These are phyloP conservation scores for Talaromyces liani DNA, from an alignment of 495 filamentous ascomycete species.

Conservation along the genomic window DNA sequence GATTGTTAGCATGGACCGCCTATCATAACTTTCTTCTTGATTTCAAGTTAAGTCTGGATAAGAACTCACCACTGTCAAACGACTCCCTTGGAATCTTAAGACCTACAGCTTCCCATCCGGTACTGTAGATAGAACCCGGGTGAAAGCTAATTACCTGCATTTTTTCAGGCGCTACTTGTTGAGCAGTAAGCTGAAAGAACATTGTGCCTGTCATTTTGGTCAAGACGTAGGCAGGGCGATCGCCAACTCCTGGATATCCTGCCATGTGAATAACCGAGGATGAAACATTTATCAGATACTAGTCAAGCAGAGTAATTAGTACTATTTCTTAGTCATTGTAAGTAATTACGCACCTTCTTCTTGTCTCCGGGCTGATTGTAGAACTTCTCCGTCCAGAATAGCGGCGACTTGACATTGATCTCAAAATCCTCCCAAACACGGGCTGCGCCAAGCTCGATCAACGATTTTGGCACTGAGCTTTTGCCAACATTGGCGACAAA, in stretches of 20 bases:
- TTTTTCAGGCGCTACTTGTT: constrained; percentile 13
- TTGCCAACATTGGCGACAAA: constrained; percentile 30
- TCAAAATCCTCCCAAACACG: constrained; percentile 17
- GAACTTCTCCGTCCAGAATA: background rate
- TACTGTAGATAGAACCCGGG: constrained; percentile 30
- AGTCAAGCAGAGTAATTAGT: background rate
- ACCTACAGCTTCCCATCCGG: constrained; percentile 14
- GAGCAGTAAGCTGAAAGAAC: constrained; percentile 27
- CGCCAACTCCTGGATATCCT: background rate
- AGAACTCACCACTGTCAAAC: constrained; percentile 31
- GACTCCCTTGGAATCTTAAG: constrained; percentile 9
- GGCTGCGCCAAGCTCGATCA: constrained; percentile 20
- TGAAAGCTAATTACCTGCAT: constrained; percentile 39
- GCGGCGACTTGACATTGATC: background rate
- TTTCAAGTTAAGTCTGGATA: background rate
- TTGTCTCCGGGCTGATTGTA: background rate
- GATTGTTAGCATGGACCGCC: background rate
- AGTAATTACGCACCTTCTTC: background rate
- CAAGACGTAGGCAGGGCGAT: background rate
- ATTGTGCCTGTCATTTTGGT: constrained; percentile 1
- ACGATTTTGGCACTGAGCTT: constrained; percentile 5
- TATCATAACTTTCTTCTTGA: background rate
- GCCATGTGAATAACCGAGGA: background rate
- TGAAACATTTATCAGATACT: constrained; percentile 1
- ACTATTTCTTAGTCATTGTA: background rate